Percentiles rank a stretch among this genome's conserved stretches.
These are phyloP conservation scores for Hura crepitans DNA, from an alignment of 441 rosid genomes.

Conservation along the genomic window DNA sequence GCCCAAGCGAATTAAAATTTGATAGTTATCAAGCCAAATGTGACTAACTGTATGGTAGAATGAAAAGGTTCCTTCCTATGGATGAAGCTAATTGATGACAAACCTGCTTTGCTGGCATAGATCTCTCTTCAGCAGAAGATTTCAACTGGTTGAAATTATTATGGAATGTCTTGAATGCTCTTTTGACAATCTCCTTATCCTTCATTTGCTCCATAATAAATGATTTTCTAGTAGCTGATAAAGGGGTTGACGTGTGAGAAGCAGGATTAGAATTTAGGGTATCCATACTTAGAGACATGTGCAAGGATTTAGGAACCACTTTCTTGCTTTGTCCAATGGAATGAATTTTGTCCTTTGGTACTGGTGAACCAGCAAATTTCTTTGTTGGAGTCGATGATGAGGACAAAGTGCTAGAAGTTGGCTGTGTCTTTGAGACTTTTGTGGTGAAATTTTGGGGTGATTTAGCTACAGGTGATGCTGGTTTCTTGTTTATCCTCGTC, in stretches of 20 bases:
- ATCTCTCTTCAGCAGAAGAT: slow-evolving; percentile 41
- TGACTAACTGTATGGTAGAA: slow-evolving; percentile 5
- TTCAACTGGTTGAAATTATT: slow-evolving; percentile 45
- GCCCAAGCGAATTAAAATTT: slow-evolving; percentile 25
- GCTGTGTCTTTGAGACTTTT: slow-evolving; percentile 46
- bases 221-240: slow-evolving; percentile 48
- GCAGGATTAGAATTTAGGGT: slow-evolving; percentile 42
- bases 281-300: slow-evolving; percentile 53
- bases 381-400: slow-evolving; percentile 38
- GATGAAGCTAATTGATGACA: slow-evolving; percentile 14
- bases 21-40: background rate
- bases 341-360: slow-evolving; percentile 34
- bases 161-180: slow-evolving; percentile 86
- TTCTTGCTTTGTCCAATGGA: slow-evolving; percentile 44
- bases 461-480: slow-evolving; percentile 39
- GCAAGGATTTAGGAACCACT: slow-evolving; percentile 70
- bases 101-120: slow-evolving; percentile 58
- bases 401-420: slow-evolving; percentile 37
- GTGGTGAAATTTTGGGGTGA: slow-evolving; percentile 43
- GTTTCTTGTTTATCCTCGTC: slow-evolving; percentile 48
- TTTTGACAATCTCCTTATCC: slow-evolving; percentile 92
- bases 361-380: slow-evolving; percentile 35
- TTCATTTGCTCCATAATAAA: slow-evolving; percentile 94
- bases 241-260: slow-evolving; percentile 33
- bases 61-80: slow-evolving; percentile 10